phyloP scores from a whole-genome alignment of 1,139 yeast species.

The Pneumocystis murina region DNA sequence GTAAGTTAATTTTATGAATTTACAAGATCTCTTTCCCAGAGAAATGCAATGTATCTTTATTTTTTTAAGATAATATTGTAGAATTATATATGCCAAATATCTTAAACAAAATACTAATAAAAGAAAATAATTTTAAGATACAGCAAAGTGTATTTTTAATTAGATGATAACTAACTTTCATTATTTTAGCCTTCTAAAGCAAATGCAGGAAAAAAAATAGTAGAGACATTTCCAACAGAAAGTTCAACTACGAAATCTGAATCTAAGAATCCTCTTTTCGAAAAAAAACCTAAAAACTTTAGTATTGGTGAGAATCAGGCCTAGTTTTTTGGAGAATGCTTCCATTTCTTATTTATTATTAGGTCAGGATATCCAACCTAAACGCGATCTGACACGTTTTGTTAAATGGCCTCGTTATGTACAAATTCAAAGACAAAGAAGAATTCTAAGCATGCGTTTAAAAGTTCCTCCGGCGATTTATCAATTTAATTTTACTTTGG shows the following conservation, averaged over 20 bases:
- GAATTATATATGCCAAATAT: neutral
- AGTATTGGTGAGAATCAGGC: slow-evolving; percentile 51
- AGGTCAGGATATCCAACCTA: slow-evolving; percentile 74
- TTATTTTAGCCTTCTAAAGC: slow-evolving; percentile 71
- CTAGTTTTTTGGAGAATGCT: neutral
- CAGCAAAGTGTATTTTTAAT: neutral
- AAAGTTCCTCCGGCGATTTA: slow-evolving; percentile 98
- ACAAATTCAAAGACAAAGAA: slow-evolving; percentile 94
- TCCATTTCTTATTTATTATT: neutral
- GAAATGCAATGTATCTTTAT: neutral
- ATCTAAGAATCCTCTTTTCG: slow-evolving; percentile 57
- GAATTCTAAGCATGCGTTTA: slow-evolving; percentile 82
- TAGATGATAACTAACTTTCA: slow-evolving; percentile 25
- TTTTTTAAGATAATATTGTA: neutral
- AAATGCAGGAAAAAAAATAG: slow-evolving; percentile 69
- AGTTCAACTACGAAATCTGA: slow-evolving; percentile 25
- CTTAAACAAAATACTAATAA: neutral
- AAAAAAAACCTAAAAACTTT: slow-evolving; percentile 79
- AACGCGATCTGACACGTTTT: slow-evolving; percentile 87
- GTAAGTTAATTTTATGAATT: neutral
- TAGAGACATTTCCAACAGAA: slow-evolving; percentile 48
- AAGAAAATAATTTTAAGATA: neutral
- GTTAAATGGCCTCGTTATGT: slow-evolving; percentile 98
- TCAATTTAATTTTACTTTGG: slow-evolving; percentile 88
- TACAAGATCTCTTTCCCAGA: neutral